Evolutionary conservation across 2,329 filamentous ascomycete species (phyloP).

Genomic region (Blastomyces parvus): DNA sequence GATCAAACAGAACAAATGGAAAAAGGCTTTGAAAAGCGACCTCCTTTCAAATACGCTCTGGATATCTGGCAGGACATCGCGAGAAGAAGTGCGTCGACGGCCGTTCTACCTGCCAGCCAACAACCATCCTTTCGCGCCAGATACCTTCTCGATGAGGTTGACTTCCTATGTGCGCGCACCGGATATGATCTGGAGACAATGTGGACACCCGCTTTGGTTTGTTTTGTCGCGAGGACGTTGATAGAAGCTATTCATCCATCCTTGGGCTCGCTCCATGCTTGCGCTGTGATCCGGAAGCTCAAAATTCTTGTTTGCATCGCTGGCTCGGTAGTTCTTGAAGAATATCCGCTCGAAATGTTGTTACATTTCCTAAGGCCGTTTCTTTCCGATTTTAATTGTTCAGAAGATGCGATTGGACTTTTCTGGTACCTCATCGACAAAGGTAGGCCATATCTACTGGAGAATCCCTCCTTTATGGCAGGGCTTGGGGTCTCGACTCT

Average conservation of each 20-base stretch:
- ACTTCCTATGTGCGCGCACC: constrained; percentile 65
- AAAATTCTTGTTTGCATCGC: constrained; percentile 71
- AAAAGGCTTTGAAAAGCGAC: constrained; percentile 52
- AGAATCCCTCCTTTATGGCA: constrained; percentile 64
- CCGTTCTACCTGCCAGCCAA: constrained; percentile 62
- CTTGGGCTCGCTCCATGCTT: constrained; percentile 76
- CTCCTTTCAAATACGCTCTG: constrained; percentile 51
- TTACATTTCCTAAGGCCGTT: constrained; percentile 71
- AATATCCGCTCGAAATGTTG: constrained; percentile 84
- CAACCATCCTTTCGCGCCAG: constrained; percentile 79
- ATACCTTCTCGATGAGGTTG: constrained; percentile 64
- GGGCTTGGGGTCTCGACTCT: constrained; percentile 72
- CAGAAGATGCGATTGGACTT: constrained; percentile 80
- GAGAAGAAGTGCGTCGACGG: constrained; percentile 54
- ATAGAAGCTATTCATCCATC: constrained; percentile 73
- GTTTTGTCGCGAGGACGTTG: constrained; percentile 64
- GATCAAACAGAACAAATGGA: constrained; percentile 69
- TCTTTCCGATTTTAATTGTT: constrained; percentile 73
- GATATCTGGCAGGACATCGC: constrained; percentile 61
- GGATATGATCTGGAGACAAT: constrained; percentile 55
- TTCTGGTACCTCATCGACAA: constrained; percentile 70
- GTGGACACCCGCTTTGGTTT: constrained; percentile 67
- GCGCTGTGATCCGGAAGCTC: constrained; percentile 76
- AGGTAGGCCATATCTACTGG: constrained; percentile 55
- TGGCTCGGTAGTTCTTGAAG: constrained; percentile 59